These are phyloP conservation scores for Termitomyces sp. DNA, from an alignment of 768 basidiomycete genomes.

Conservation along the genomic window DNA sequence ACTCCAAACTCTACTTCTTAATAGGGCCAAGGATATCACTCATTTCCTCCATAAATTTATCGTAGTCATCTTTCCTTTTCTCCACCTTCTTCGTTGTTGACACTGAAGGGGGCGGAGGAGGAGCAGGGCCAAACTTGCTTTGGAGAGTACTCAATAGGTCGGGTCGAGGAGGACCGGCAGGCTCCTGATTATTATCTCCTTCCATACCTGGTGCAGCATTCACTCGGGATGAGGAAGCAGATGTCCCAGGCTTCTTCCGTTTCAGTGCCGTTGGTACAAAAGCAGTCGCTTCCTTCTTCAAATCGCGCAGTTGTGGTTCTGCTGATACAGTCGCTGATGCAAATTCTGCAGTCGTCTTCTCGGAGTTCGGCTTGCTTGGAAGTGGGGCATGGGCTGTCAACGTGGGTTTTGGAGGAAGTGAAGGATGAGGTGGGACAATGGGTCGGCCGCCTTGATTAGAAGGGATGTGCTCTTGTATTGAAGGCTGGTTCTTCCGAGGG, in stretches of 20 bases:
- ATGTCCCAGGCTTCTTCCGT: slow-evolving; percentile 56
- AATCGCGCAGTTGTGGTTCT: slow-evolving; percentile 84
- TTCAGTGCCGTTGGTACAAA: slow-evolving; percentile 86
- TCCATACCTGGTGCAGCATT: slow-evolving; percentile 66
- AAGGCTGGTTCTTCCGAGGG: slow-evolving; percentile 49
- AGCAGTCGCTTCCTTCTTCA: slow-evolving; percentile 92
- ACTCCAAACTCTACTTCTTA: slow-evolving; percentile 8
- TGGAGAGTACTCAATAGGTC: slow-evolving; percentile 65
- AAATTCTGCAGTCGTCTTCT: slow-evolving; percentile 31
- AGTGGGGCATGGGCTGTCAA: slow-evolving; percentile 27
- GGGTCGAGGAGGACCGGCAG: slow-evolving; percentile 46
- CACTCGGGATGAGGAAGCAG: slow-evolving; percentile 39
- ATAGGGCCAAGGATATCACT: slow-evolving; percentile 56
- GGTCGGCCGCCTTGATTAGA: slow-evolving; percentile 52
- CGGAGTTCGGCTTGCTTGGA: slow-evolving; percentile 33
- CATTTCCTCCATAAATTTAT: slow-evolving; percentile 76
- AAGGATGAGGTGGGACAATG: slow-evolving; percentile 34
- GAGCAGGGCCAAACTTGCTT: slow-evolving; percentile 53
- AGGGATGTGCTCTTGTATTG: slow-evolving; percentile 74
- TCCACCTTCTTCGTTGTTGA: slow-evolving; percentile 24
- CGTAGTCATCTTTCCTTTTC: slow-evolving; percentile 67
- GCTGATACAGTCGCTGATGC: slow-evolving; percentile 76
- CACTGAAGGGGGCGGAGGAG: slow-evolving; percentile 24
- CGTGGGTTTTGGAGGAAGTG: slow-evolving; percentile 42
- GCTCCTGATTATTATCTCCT: slow-evolving; percentile 24